Evolutionary conservation across 768 basidiomycete genomes (phyloP).

Genomic region (Termitomyces sp.): DNA sequence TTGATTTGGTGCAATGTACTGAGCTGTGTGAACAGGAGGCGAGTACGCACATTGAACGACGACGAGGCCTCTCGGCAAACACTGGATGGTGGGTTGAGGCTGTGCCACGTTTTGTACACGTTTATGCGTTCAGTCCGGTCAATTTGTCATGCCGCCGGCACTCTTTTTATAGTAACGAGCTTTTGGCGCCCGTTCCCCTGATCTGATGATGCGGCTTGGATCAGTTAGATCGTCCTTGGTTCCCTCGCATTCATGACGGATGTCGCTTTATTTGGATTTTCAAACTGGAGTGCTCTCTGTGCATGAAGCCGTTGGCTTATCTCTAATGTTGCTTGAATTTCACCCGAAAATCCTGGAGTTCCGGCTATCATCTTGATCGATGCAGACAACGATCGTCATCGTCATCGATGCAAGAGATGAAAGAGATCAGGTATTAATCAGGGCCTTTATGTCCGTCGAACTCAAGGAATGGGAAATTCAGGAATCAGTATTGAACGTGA

Average conservation of each 20-base stretch:
- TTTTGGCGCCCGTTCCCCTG: slow-evolving; percentile 4
- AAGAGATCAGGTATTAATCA: background rate
- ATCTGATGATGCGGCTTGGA: background rate
- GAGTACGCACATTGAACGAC: background rate
- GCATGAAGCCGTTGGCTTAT: background rate
- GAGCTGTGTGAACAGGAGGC: too few species aligned
- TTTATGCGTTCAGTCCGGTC: slow-evolving; percentile 4
- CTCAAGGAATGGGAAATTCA: too few species aligned
- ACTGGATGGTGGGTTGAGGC: slow-evolving; percentile 3
- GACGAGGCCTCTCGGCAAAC: background rate
- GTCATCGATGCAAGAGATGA: background rate
- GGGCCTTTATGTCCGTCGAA: background rate
- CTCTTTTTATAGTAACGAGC: background rate
- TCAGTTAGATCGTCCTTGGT: background rate
- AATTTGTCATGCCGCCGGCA: slow-evolving; percentile 9
- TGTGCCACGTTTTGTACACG: slow-evolving; percentile 12
- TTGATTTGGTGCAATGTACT: background rate
- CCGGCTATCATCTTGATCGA: background rate
- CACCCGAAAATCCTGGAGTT: too few species aligned
- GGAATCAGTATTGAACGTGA: background rate
- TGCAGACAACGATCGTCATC: background rate
- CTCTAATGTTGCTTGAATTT: background rate
- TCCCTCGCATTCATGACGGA: background rate
- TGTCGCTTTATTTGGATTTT: background rate
- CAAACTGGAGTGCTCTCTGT: background rate